These are phyloP conservation scores for Herpotrichia juniperi DNA, from an alignment of 2,329 filamentous ascomycete genomes.

Conservation along the genomic window DNA sequence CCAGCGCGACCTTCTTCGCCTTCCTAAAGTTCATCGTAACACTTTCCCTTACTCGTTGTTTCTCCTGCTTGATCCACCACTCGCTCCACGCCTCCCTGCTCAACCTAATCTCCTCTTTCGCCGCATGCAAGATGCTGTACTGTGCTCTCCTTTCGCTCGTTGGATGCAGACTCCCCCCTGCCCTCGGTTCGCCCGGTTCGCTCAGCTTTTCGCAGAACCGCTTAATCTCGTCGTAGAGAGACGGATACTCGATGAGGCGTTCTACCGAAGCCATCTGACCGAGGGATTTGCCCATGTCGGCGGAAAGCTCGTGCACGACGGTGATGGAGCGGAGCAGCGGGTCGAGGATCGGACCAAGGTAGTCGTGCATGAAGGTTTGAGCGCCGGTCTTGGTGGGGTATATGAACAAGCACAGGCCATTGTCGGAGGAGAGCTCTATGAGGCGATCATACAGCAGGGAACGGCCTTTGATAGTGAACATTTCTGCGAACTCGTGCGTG, in stretches of 20 bases:
- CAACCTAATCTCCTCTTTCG: constrained; percentile 57
- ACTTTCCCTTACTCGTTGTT: constrained; percentile 61
- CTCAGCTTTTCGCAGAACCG: constrained; percentile 36
- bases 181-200: constrained; percentile 20
- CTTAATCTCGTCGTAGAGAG: constrained; percentile 47
- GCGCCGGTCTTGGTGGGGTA: constrained; percentile 66
- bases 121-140: constrained; percentile 57
- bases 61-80: constrained; percentile 71
- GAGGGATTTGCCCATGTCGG: constrained; percentile 60
- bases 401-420: constrained; percentile 65
- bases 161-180: constrained; percentile 33
- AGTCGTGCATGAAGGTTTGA: constrained; percentile 63
- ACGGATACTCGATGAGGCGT: constrained; percentile 61
- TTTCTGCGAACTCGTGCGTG: constrained; percentile 62
- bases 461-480: constrained; percentile 59
- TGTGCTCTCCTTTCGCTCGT: constrained; percentile 38
- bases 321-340: constrained; percentile 65
- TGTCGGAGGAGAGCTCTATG: constrained; percentile 62
- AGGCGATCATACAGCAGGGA: constrained; percentile 67
- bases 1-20: constrained; percentile 48
- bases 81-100: constrained; percentile 64
- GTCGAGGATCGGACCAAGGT: constrained; percentile 66
- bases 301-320: constrained; percentile 63
- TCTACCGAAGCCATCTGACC: constrained; percentile 61
- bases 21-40: constrained; percentile 53